Evolutionary conservation across 371 early-diverging fungal species (phyloP).

Genomic region (Syncephalastrum sp.): DNA sequence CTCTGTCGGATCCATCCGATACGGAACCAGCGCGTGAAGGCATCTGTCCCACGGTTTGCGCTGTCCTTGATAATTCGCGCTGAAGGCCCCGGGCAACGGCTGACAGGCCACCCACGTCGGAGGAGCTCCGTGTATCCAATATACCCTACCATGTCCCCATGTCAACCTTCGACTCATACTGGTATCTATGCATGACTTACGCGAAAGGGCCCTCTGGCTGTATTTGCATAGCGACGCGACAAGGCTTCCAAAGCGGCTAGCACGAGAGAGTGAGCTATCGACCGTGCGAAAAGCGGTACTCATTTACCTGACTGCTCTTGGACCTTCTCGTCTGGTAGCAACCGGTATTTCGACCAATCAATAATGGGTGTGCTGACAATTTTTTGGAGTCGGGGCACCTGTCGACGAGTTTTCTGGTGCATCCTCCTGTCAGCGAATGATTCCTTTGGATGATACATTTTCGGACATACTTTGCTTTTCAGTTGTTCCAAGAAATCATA

Average conservation of each 20-base stretch:
- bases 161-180: not conserved
- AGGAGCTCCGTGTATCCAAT: constrained; percentile 2
- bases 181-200: constrained; percentile 1
- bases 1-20: constrained; percentile 45
- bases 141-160: constrained; percentile 1
- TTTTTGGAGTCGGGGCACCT: constrained; percentile 40
- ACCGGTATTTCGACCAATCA: constrained; percentile 45
- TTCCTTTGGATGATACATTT: not conserved
- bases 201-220: constrained; percentile 1
- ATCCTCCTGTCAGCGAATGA: too few species aligned
- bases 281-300: too few species aligned
- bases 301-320: constrained; percentile 30
- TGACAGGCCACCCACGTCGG: not conserved
- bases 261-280: too few species aligned
- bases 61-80: constrained; percentile 33
- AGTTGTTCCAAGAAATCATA: constrained; percentile 48
- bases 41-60: constrained; percentile 32
- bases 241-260: too few species aligned
- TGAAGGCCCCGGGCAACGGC: constrained; percentile 11
- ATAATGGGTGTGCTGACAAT: constrained; percentile 38
- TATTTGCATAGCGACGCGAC: too few species aligned
- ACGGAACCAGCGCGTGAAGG: constrained; percentile 39
- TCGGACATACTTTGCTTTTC: constrained; percentile 38
- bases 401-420: constrained; percentile 19
- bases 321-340: constrained; percentile 37